Evolutionary conservation across 768 basidiomycete species (phyloP).

Genomic region (Tricholoma sp.): DNA sequence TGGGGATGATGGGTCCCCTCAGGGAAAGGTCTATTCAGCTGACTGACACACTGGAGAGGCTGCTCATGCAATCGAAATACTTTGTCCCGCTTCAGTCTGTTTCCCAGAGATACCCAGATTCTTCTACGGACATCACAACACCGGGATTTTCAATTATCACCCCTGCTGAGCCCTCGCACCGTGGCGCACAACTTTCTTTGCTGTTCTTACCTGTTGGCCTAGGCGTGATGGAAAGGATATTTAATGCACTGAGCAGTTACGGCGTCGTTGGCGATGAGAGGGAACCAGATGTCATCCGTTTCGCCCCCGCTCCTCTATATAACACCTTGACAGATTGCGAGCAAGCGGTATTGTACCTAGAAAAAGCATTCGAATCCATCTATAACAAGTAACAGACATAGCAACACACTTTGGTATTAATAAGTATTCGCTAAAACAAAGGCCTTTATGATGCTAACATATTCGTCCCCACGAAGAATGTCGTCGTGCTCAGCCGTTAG

Average conservation of each 20-base stretch:
- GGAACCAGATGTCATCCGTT: constrained; percentile 85
- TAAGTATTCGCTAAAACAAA: constrained; percentile 27
- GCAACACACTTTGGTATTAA: not conserved
- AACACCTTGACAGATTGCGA: constrained; percentile 78
- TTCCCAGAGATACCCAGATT: constrained; percentile 21
- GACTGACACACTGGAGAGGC: constrained; percentile 65
- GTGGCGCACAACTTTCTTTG: constrained; percentile 88
- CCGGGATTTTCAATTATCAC: constrained; percentile 90
- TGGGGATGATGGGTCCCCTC: constrained; percentile 67
- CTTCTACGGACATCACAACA: constrained; percentile 16
- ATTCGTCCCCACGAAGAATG: constrained; percentile 38
- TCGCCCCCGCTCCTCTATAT: constrained; percentile 86
- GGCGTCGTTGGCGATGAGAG: constrained; percentile 94
- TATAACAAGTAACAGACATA: not conserved
- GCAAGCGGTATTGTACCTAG: constrained; percentile 58
- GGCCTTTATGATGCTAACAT: constrained; percentile 37
- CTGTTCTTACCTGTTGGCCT: constrained; percentile 63
- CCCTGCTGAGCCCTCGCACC: constrained; percentile 55
- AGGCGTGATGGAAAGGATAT: constrained; percentile 67
- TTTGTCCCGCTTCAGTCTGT: constrained; percentile 46
- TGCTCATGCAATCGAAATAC: constrained; percentile 58
- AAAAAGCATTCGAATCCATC: constrained; percentile 44
- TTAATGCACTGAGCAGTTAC: constrained; percentile 48
- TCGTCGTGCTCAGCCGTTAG: constrained; percentile 52
- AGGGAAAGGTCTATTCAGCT: constrained; percentile 66